Conservation (phyloP, 108 stramenopile genomes). For the Nitzschia sp. region DNA sequence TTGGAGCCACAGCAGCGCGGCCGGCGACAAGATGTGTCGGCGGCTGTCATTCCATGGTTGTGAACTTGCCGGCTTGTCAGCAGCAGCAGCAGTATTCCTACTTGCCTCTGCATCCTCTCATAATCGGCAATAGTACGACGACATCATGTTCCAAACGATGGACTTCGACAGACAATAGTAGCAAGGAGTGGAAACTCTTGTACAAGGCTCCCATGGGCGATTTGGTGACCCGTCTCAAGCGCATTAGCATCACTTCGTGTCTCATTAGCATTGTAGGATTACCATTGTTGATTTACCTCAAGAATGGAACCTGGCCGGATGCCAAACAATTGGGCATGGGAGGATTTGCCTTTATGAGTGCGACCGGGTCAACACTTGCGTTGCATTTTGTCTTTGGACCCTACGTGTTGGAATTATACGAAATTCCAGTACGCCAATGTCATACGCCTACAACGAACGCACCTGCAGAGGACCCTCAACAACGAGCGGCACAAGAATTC, state of each 20-base stretch:
- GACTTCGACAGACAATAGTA: too few relatives aligned
- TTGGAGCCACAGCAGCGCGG: too few relatives aligned
- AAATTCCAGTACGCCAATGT: constrained; percentile 32
- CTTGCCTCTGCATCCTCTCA: constrained; percentile 53
- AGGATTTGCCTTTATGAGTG: constrained; percentile 67
- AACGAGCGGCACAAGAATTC: background rate
- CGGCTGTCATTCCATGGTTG: too few relatives aligned
- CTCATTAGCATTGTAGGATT: constrained; percentile 65
- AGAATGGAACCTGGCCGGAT: constrained; percentile 56
- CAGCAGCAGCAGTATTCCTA: too few relatives aligned
- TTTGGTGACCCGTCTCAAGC: constrained; percentile 71
- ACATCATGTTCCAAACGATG: too few relatives aligned
- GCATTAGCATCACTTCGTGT: constrained; percentile 74
- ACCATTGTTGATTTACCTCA: constrained; percentile 57
- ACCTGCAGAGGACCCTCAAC: background rate
- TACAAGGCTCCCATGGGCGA: constrained; percentile 77
- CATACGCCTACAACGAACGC: background rate
- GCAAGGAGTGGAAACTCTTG: too few relatives aligned
- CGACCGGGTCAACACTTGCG: constrained; percentile 66
- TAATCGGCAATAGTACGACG: too few relatives aligned
- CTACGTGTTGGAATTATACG: constrained; percentile 64
- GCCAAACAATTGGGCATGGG: constrained; percentile 64
- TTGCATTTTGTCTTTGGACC: constrained; percentile 86
- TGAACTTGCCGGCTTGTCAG: too few relatives aligned
- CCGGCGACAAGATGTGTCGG: too few relatives aligned